Evolutionary conservation across 2,329 filamentous ascomycete genomes (phyloP), one percentile per base, ranked within the genome.

Genomic region (Aspergillus spinulosporus): DNA sequence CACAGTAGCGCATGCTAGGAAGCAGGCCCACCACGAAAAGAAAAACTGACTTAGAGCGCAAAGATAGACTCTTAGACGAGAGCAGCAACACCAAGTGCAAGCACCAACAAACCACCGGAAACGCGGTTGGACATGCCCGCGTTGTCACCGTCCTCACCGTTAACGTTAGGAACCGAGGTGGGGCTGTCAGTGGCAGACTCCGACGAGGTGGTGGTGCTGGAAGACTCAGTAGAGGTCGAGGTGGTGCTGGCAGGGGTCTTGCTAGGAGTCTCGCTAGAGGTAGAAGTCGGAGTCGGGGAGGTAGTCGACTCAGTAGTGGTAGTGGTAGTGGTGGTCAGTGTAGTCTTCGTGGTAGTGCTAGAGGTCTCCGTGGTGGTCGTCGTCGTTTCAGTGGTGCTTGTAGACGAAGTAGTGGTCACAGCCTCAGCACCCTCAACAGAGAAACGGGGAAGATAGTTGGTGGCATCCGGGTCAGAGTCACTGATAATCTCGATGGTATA

Each of bases 401-500:
- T 21, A 58, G 59, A 11, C 36, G 64, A 60, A 39, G 68, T 69
- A 26, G 68, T 63, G n/a, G 75, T 66, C 47, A 68, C 62, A 32
- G 66, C 59, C 58, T 61, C 77, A 59, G 72, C 71, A 59, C 76
- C 78, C 9, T 77, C 65, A 54, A 84, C 72, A 37, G 74, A 71
- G 71, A 84, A 84, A 58, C 74, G 75, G 5, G 78, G 77, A 37
- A 77, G 78, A 75, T 80, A 84, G 76, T 84, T 84, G 68, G 70
- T 72, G 58, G 76, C 65, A 47, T 51, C 57, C 6, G 72, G 48
- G 69, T 83, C 64, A 5, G 62, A 61, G 62, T 81, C 80, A 62
- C 74, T 70, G 65, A 81, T 70, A 64, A 84, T 84, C 66, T 82
- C 74, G 59, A 84, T 70, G 56, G 80, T 78, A 74, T 83, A 84